These are phyloP conservation scores for Umbilicus rupestris DNA, from an alignment of 164 flowering plant genomes.

Conservation along the genomic window DNA sequence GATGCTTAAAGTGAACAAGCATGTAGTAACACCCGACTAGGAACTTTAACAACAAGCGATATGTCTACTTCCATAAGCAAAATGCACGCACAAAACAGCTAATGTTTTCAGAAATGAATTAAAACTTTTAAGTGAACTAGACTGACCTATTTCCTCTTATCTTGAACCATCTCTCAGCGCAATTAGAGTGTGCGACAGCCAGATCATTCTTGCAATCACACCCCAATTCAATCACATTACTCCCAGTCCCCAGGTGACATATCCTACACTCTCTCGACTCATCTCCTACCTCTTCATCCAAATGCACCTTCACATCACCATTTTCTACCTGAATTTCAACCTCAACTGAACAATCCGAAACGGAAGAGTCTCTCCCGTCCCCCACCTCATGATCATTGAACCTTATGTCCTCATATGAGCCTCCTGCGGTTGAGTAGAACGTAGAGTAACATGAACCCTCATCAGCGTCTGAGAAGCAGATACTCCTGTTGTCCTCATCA, in stretches of 20 bases:
- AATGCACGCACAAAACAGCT: neutral
- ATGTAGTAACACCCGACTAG: neutral
- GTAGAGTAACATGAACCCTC: constrained; percentile 49
- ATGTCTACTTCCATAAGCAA: neutral
- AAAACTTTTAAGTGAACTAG: too few relatives aligned
- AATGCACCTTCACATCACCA: constrained; percentile 46
- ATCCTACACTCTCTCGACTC: constrained; percentile 68
- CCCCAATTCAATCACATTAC: constrained; percentile 69
- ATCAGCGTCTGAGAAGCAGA: constrained; percentile 44
- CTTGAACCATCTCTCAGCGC: constrained; percentile 96
- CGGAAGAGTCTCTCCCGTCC: constrained; percentile 36
- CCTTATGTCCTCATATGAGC: constrained; percentile 50
- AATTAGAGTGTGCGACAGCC: constrained; percentile 79
- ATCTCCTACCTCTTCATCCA: constrained; percentile 25
- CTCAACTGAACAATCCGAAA: constrained; percentile 38
- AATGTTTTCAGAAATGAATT: neutral
- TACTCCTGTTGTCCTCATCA: constrained; percentile 17
- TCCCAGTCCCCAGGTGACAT: constrained; percentile 62
- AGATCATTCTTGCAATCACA: constrained; percentile 88
- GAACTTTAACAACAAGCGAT: neutral
- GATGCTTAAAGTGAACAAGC: neutral
- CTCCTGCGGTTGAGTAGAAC: constrained; percentile 48
- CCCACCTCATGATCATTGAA: constrained; percentile 37
- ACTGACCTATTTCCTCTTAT: constrained; percentile 88
- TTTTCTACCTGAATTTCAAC: constrained; percentile 25